These are phyloP conservation scores for Apiosordaria backusii DNA, from an alignment of 495 filamentous ascomycete species.

Conservation along the genomic window DNA sequence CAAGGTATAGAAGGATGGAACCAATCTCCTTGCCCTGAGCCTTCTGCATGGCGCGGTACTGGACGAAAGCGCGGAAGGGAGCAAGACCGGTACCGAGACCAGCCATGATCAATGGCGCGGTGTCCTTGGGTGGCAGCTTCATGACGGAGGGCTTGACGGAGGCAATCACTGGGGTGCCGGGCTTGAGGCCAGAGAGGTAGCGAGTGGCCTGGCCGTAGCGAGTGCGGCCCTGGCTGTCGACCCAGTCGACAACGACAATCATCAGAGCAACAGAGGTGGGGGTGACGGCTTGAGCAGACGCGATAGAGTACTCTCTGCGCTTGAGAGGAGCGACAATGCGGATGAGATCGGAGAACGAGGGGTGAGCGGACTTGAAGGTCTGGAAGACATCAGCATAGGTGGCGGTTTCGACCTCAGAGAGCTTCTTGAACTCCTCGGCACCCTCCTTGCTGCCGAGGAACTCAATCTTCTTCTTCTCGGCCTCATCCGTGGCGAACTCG, in stretches of 20 bases:
- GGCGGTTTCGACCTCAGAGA: slow-evolving; percentile 86
- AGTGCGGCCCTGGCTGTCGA: slow-evolving; percentile 79
- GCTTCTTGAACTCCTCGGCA: slow-evolving; percentile 89
- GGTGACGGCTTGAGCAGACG: slow-evolving; percentile 88
- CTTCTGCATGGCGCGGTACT: slow-evolving; percentile 97
- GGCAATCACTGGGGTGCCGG: slow-evolving; percentile 76
- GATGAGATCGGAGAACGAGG: slow-evolving; percentile 84
- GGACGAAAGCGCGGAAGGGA: slow-evolving; percentile 96
- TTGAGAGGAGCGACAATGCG: slow-evolving; percentile 88
- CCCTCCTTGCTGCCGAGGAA: slow-evolving; percentile 79
- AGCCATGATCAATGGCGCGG: slow-evolving; percentile 95
- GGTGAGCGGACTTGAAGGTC: slow-evolving; percentile 84
- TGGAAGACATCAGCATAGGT: slow-evolving; percentile 89
- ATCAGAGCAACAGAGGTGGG: slow-evolving; percentile 85
- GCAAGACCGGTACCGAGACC: slow-evolving; percentile 97
- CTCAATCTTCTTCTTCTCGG: slow-evolving; percentile 75
- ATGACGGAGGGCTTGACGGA: slow-evolving; percentile 95
- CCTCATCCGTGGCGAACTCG: slow-evolving; percentile 77
- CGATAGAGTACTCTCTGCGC: slow-evolving; percentile 96
- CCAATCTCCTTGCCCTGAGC: slow-evolving; percentile 92
- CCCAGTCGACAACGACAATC: slow-evolving; percentile 97
- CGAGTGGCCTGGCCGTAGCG: slow-evolving; percentile 90
- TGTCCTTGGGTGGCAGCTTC: slow-evolving; percentile 85
- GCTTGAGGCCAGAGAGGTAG: slow-evolving; percentile 70
- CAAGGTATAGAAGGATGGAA: slow-evolving; percentile 91